phyloP scores from a whole-genome alignment of 2,329 filamentous ascomycete genomes.

The Monosporascus sp. region DNA sequence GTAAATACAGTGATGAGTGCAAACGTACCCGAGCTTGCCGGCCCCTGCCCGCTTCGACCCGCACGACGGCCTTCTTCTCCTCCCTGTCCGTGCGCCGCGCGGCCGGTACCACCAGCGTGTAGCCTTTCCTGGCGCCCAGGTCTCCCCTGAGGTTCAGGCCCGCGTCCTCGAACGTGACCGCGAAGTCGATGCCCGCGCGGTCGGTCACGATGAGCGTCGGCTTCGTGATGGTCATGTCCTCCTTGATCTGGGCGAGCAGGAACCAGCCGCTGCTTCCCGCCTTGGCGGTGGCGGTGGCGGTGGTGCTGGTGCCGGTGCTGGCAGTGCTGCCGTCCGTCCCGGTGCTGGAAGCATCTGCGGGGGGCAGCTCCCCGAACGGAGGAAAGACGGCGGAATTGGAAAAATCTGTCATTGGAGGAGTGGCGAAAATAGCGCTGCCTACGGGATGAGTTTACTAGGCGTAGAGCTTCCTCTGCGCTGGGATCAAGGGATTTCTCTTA shows the following conservation, averaged over 20 bases:
- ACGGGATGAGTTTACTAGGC: not conserved
- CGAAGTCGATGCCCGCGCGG: constrained; percentile 34
- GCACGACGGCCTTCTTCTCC: constrained; percentile 34
- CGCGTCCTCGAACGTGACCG: constrained; percentile 39
- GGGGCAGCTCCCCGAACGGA: constrained; percentile 26
- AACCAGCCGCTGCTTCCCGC: constrained; percentile 20
- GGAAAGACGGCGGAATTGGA: constrained; percentile 28
- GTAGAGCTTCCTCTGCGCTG: too few species aligned
- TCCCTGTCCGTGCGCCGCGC: constrained; percentile 29
- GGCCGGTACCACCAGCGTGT: constrained; percentile 32
- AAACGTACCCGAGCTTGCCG: constrained; percentile 26
- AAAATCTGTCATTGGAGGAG: constrained; percentile 25
- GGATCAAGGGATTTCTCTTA: too few species aligned
- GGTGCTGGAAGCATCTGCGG: not conserved
- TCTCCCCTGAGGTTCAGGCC: constrained; percentile 24
- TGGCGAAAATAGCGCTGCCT: not conserved
- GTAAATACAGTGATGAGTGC: not conserved
- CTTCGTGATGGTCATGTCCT: constrained; percentile 40
- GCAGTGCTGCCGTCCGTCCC: not conserved
- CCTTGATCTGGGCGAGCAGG: constrained; percentile 26
- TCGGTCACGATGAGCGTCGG: constrained; percentile 43
- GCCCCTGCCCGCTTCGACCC: constrained; percentile 27
- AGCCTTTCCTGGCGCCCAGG: constrained; percentile 33
- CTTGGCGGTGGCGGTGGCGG: not conserved
- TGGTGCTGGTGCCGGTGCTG: constrained; percentile 4